Percentiles rank a stretch among this genome's conserved stretches.
Conservation (phyloP, 257 asterid species). For the Salvia hispanica region DNA sequence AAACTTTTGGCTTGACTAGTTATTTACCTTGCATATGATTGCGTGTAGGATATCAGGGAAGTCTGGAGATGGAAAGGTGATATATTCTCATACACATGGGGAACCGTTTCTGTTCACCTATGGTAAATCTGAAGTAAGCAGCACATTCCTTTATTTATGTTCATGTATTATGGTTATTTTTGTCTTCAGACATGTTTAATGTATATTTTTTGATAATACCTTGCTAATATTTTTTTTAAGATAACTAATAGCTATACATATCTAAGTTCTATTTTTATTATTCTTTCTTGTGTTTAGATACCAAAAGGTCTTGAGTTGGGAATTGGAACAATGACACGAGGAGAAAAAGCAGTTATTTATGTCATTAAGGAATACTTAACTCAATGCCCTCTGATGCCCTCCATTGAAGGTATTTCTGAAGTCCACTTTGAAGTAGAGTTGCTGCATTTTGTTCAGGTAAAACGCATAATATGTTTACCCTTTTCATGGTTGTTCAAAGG, state of each 20-base stretch:
- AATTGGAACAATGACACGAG: constrained; percentile 80
- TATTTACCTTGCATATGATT: constrained; percentile 6
- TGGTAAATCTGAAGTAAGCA: constrained; percentile 84
- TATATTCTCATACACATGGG: constrained; percentile 58
- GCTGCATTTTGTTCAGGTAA: constrained; percentile 87
- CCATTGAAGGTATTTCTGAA: constrained; percentile 64
- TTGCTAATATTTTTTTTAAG: constrained; percentile 11
- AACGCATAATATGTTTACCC: constrained; percentile 9
- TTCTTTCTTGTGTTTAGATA: constrained; percentile 49
- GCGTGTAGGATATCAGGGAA: constrained; percentile 75
- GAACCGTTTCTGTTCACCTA: constrained; percentile 83
- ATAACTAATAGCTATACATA: background rate
- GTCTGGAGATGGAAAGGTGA: constrained; percentile 71
- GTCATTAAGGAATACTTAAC: constrained; percentile 62
- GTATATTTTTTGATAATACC: background rate
- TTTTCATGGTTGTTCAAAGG: constrained; percentile 4
- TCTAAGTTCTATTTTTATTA: constrained; percentile 7
- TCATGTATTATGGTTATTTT: background rate
- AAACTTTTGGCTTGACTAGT: background rate
- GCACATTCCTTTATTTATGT: constrained; percentile 17
- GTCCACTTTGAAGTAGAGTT: constrained; percentile 90
- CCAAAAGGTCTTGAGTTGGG: constrained; percentile 99
- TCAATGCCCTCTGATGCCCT: constrained; percentile 57
- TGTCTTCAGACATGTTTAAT: constrained; percentile 1
- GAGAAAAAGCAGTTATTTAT: constrained; percentile 85